phyloP scores from a whole-genome alignment of 2,329 filamentous ascomycete species.

The Penicillium sp. region DNA sequence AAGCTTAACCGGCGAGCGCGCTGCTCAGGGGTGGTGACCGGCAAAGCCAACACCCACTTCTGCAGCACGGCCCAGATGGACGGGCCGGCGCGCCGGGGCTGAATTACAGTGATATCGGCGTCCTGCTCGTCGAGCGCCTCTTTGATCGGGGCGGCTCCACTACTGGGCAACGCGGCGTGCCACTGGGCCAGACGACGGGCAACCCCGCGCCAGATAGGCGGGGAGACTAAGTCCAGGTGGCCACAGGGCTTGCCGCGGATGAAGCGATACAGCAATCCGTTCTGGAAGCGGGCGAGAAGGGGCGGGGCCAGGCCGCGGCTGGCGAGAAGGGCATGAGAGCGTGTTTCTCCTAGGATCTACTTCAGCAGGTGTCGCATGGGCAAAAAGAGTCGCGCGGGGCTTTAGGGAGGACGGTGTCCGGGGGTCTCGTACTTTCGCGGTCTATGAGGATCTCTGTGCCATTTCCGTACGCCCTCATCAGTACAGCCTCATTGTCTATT shows the following conservation, averaged over 20 bases:
- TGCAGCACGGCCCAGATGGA: slow-evolving; percentile 96
- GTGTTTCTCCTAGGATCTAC: slow-evolving; percentile 57
- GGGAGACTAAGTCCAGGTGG: slow-evolving; percentile 75
- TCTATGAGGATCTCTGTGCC: slow-evolving; percentile 95
- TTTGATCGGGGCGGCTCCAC: slow-evolving; percentile 40
- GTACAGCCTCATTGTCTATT: slow-evolving; percentile 79
- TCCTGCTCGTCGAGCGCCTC: slow-evolving; percentile 18
- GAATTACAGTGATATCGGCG: slow-evolving; percentile 20
- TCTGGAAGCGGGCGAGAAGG: slow-evolving; percentile 88
- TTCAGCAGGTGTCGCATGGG: slow-evolving; percentile 40
- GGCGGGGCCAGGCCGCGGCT: slow-evolving; percentile 79
- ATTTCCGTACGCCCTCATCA: slow-evolving; percentile 91
- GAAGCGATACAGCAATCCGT: slow-evolving; percentile 93
- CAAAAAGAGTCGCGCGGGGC: slow-evolving; percentile 15
- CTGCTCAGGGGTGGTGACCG: slow-evolving; percentile 70
- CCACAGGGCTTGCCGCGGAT: slow-evolving; percentile 78
- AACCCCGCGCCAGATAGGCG: slow-evolving; percentile 77
- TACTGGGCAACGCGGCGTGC: slow-evolving; percentile 73
- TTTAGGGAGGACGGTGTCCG: slow-evolving; percentile 3
- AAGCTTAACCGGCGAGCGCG: slow-evolving; percentile 67
- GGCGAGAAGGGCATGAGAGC: slow-evolving; percentile 82
- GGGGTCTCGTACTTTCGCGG: slow-evolving; percentile 71
- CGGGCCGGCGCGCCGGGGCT: slow-evolving; percentile 63
- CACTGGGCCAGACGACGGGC: slow-evolving; percentile 85
- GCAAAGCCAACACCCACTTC: slow-evolving; percentile 89